Base-by-base conservation (phyloP, 768 basidiomycete genomes). In the Sutorius australiensis region DNA sequence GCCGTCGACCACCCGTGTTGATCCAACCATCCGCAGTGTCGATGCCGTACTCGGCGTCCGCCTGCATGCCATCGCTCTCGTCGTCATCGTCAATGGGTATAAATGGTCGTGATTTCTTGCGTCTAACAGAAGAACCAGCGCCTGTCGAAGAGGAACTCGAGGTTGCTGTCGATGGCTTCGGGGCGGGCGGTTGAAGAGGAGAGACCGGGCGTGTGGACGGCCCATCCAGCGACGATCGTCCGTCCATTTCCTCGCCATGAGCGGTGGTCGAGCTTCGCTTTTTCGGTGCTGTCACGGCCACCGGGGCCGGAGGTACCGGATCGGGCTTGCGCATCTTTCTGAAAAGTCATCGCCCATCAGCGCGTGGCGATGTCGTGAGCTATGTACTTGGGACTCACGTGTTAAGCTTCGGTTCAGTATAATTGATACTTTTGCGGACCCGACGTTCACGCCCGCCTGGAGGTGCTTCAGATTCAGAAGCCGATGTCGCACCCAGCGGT, bases 291-390 rank as follows among this genome's bases (percentile, higher is more conserved):
- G 57, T 50, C 28, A 57, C 44, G 11, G 72, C 63, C 13, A 71
- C 51, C 10, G 68, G 66, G 8, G 63, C 61, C 13, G 74, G 72
- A 28, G 77, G 72, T 13, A 68, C 67, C 16, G 80, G 73, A 58
- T 89, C 87, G 10, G 90, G 89, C 70, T 92, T 92, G 41, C 90
- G 85, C 90, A 92, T 92, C 81, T 92, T 92, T 42, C 89, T 91
- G 62, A 40, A 61, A 36, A 38, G 14, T 21, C 28, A 31, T 17
- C 32, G 16, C n/a, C 31, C 7, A 55, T 61, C 54, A 58, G 45
- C 53, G 47, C 19, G 55, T 11, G 28, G 36, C 16, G 19, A 38
- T 31, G 46, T 42, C 39, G 38, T 24, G 46, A 40, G 38, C 11
- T 12, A 36, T 16, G 36, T 47, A 32, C 37, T 13, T 27, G 41